Conservation (phyloP, 1,284 basidiomycete species). For the Mrakiaceae sp. region DNA sequence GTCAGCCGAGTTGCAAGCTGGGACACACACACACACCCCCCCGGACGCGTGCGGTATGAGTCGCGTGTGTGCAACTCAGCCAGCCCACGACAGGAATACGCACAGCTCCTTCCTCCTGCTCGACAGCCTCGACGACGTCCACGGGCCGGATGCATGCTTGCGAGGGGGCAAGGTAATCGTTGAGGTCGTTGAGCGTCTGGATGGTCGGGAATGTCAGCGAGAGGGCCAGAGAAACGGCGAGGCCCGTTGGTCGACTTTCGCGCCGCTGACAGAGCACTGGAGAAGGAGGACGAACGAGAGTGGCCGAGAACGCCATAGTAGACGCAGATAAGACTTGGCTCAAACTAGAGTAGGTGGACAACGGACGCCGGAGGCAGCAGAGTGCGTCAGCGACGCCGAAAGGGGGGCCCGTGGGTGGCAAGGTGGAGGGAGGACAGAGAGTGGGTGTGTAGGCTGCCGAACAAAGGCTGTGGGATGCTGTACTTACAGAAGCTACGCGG, state of each 20-base stretch:
- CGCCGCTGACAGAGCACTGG: too few relatives aligned
- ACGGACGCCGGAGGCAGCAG: too few relatives aligned
- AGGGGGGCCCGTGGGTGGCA: too few relatives aligned
- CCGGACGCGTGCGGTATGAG: background rate
- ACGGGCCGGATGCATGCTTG: constrained; percentile 98
- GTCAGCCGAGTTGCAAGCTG: constrained; percentile 1
- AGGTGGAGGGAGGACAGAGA: too few relatives aligned
- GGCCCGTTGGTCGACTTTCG: background rate
- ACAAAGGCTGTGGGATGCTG: too few relatives aligned
- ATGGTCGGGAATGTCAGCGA: background rate
- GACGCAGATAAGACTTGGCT: background rate
- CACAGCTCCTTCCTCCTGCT: constrained; percentile 18
- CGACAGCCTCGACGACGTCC: constrained; percentile 20
- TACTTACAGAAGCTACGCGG: too few relatives aligned
- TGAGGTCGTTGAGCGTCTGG: constrained; percentile 83
- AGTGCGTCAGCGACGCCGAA: too few relatives aligned
- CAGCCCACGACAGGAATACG: background rate
- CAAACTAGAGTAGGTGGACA: too few relatives aligned
- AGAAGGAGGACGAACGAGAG: constrained; percentile 49
- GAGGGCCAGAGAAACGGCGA: background rate
- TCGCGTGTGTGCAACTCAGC: constrained; percentile 12
- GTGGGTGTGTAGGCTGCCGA: too few relatives aligned
- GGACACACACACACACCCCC: background rate
- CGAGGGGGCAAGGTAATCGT: constrained; percentile 94
- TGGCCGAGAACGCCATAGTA: constrained; percentile 79